Conservation (phyloP, 1,284 basidiomycete genomes). For the Quambalaria eucalypti region DNA sequence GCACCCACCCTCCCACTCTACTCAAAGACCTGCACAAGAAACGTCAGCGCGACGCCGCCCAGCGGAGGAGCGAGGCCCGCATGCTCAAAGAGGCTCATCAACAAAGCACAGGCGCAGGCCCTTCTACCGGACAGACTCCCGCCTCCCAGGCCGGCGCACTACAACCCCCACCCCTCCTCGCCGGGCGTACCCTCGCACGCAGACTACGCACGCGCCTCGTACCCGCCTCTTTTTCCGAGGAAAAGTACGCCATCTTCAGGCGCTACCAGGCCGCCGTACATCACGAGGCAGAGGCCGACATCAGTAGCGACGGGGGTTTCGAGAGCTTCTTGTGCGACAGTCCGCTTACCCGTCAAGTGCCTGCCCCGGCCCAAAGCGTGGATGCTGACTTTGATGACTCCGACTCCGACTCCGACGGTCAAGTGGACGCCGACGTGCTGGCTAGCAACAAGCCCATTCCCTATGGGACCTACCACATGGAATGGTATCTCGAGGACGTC, state of each 20-base stretch:
- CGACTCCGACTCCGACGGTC: conserved; percentile 1
- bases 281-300: conserved; percentile 21
- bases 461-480: conserved; percentile 40
- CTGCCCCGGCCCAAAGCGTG: not conserved
- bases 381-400: not conserved
- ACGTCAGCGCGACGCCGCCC: not conserved
- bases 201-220: not conserved
- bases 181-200: not conserved
- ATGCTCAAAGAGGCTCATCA: not conserved
- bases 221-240: conserved; percentile 19
- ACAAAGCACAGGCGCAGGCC: not conserved
- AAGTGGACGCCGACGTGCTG: not conserved
- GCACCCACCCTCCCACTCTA: not conserved
- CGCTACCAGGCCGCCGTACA: conserved; percentile 34
- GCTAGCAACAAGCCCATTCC: conserved; percentile 5
- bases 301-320: conserved; percentile 25
- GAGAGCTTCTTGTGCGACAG: conserved; percentile 23
- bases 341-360: conserved; percentile 2
- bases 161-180: not conserved
- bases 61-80: not conserved
- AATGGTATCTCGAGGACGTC: conserved; percentile 50
- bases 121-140: not conserved
- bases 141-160: not conserved
- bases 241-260: conserved; percentile 40
- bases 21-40: not conserved